phyloP scores from a whole-genome alignment of 1,284 basidiomycete species.

The Moesziomyces parantarcticus region DNA sequence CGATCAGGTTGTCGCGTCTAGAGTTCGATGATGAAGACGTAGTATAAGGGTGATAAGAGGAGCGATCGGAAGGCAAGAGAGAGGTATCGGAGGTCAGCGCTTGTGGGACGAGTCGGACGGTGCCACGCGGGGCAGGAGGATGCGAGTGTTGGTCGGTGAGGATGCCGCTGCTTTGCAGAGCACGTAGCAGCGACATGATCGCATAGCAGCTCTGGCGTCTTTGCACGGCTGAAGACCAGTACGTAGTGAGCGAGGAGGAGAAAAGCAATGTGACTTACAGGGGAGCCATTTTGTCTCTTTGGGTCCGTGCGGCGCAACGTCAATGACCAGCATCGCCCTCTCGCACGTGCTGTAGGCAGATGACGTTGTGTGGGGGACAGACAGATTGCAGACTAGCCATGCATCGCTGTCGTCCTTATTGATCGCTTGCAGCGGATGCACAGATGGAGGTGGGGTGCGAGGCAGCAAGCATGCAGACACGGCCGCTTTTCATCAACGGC shows the following conservation, averaged over 20 bases:
- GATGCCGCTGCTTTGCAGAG: slow-evolving; percentile 32
- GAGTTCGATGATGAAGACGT: background rate
- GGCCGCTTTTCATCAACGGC: no score
- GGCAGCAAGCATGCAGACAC: no score
- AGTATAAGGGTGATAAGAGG: background rate
- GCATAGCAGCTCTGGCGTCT: no score
- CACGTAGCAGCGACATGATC: slow-evolving; percentile 34
- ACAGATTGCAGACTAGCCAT: no score
- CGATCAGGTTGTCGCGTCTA: slow-evolving; percentile 53
- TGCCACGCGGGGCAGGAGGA: slow-evolving; percentile 3
- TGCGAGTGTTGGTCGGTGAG: slow-evolving; percentile 23
- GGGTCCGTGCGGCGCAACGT: slow-evolving; percentile 20
- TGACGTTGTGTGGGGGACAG: no score
- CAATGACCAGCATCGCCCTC: no score
- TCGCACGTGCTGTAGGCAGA: no score
- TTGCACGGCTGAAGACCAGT: no score
- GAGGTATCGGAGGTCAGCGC: slow-evolving; percentile 9
- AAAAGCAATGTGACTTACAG: slow-evolving; percentile 24
- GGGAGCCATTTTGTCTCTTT: slow-evolving; percentile 21
- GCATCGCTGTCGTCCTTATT: no score
- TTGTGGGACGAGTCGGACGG: slow-evolving; percentile 7
- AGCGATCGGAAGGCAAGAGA: background rate
- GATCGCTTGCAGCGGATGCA: no score
- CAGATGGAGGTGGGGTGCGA: no score
- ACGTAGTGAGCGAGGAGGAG: background rate